These are phyloP conservation scores for Volvariella surrecta DNA, from an alignment of 1,284 basidiomycete genomes.

Conservation along the genomic window DNA sequence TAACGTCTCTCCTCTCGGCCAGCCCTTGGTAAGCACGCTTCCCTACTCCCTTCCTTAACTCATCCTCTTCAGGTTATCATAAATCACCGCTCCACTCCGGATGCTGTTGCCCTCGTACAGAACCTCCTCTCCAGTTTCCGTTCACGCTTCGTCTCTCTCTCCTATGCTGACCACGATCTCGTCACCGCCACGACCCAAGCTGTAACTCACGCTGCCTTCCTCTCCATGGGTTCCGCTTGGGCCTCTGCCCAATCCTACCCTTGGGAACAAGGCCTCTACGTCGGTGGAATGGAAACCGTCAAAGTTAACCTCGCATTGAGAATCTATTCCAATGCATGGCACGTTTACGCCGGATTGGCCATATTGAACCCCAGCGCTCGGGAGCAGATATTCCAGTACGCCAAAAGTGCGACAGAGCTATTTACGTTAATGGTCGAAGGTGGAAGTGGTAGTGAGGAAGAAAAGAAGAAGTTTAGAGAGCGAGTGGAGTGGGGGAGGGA, in stretches of 20 bases:
- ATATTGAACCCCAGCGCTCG: slow-evolving; percentile 94
- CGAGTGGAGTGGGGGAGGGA: slow-evolving; percentile 75
- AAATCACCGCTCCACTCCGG: slow-evolving; percentile 75
- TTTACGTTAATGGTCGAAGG: slow-evolving; percentile 96
- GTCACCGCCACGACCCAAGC: slow-evolving; percentile 99
- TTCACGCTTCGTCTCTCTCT: slow-evolving; percentile 86
- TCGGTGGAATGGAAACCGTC: slow-evolving; percentile 97
- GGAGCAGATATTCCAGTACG: slow-evolving; percentile 86
- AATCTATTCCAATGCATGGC: slow-evolving; percentile 97
- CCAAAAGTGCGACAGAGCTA: slow-evolving; percentile 78
- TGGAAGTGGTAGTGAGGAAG: slow-evolving; percentile 42
- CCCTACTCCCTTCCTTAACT: not conserved
- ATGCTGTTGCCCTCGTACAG: slow-evolving; percentile 75
- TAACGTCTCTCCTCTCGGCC: slow-evolving; percentile 83
- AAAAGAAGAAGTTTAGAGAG: slow-evolving; percentile 45
- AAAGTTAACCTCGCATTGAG: slow-evolving; percentile 97
- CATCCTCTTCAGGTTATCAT: slow-evolving; percentile 67
- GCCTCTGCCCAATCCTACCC: slow-evolving; percentile 73
- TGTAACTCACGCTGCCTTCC: slow-evolving; percentile 95
- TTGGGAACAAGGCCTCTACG: slow-evolving; percentile 92
- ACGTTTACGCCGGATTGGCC: slow-evolving; percentile 97
- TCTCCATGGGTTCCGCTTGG: slow-evolving; percentile 99
- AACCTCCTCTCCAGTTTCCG: slow-evolving; percentile 77
- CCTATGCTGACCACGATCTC: slow-evolving; percentile 92
- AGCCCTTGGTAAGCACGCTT: slow-evolving; percentile 64